These are phyloP conservation scores for Fereydounia khargensis DNA, from an alignment of 1,284 basidiomycete species.

Conservation along the genomic window DNA sequence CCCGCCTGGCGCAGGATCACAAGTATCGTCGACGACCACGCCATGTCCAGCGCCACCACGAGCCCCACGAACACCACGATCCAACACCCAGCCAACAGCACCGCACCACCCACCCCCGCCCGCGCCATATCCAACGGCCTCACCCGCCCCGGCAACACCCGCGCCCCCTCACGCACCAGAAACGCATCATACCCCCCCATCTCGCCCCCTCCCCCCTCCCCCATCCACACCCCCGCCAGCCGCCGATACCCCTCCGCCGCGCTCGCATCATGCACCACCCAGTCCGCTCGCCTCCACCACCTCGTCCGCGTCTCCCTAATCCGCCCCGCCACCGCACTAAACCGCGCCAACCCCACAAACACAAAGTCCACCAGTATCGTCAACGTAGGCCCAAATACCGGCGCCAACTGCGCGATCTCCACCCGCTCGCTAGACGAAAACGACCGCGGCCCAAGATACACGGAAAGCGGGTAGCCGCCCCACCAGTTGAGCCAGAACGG, in stretches of 20 bases:
- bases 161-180: slow-evolving; percentile 5
- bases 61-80: slow-evolving; percentile 7
- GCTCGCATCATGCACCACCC: slow-evolving; percentile 24
- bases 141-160: slow-evolving; percentile 19
- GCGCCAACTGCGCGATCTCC: slow-evolving; percentile 23
- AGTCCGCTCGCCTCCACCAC: slow-evolving; percentile 22
- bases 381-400: slow-evolving; percentile 17
- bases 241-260: slow-evolving; percentile 30
- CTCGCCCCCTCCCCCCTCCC: slow-evolving; percentile 8
- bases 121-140: slow-evolving; percentile 20
- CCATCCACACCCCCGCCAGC: slow-evolving; percentile 18
- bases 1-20: slow-evolving; percentile 20
- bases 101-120: slow-evolving; percentile 10
- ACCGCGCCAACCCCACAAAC: slow-evolving; percentile 3
- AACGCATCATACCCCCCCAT: slow-evolving; percentile 16
- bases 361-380: slow-evolving; percentile 17
- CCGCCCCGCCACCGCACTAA: slow-evolving; percentile 11
- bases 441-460: slow-evolving; percentile 13
- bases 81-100: slow-evolving; percentile 15
- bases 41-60: slow-evolving; percentile 9
- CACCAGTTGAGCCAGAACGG: slow-evolving; percentile 28
- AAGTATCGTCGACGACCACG: slow-evolving; percentile 19
- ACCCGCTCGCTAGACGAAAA: slow-evolving; percentile 25
- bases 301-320: slow-evolving; percentile 11
- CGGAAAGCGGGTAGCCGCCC: slow-evolving; percentile 25